A percentile compares a stretch with the other conserved stretches of the same genome.
Evolutionary conservation across 257 asterid species (phyloP).

Genomic region (Solanum appendiculatum): DNA sequence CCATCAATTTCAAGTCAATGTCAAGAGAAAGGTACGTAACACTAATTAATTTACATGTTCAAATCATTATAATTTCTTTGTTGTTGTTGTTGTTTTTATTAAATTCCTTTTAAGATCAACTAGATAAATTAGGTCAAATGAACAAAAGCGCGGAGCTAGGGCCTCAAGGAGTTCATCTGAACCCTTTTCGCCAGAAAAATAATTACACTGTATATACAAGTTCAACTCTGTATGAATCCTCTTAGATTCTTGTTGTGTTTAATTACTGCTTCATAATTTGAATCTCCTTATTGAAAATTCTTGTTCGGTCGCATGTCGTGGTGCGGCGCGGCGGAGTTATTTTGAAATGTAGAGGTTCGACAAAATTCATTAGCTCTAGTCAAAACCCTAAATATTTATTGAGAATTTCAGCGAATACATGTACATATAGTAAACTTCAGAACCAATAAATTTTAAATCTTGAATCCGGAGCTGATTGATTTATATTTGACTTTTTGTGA

Average conservation of each 20-base stretch:
- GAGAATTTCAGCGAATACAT: background rate
- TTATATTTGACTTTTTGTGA: background rate
- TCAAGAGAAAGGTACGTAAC: slow-evolving; percentile 58
- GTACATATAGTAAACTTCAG: background rate
- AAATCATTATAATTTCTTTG: background rate
- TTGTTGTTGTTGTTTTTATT: background rate
- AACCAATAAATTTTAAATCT: background rate
- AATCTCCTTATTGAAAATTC: background rate
- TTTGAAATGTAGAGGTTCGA: no score
- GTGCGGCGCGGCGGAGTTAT: no score
- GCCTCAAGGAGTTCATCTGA: background rate
- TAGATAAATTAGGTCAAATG: background rate
- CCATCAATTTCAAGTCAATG: slow-evolving; percentile 15
- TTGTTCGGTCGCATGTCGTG: background rate
- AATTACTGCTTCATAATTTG: background rate
- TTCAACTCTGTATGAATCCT: background rate
- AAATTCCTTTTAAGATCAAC: background rate
- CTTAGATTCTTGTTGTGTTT: no score
- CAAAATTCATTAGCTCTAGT: background rate
- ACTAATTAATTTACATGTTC: background rate
- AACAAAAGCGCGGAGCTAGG: background rate
- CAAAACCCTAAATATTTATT: background rate
- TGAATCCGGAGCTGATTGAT: background rate
- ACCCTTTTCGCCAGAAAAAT: background rate
- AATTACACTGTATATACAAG: background rate